These are phyloP conservation scores for Calocybe gangraenosa DNA, from an alignment of 768 basidiomycete species.

Conservation along the genomic window DNA sequence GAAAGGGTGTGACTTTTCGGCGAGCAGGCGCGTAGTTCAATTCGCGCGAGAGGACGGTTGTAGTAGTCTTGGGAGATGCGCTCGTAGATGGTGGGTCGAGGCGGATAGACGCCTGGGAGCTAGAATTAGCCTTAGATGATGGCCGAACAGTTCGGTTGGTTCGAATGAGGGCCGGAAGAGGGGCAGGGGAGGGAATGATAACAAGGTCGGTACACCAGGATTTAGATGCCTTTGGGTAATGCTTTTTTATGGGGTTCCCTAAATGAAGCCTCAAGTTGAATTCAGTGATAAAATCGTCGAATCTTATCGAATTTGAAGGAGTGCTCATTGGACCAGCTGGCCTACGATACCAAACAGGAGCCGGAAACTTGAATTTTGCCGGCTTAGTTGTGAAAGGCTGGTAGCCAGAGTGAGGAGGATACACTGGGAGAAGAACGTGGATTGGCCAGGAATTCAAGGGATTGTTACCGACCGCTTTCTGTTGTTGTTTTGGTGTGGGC, in stretches of 20 bases:
- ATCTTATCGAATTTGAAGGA: background rate
- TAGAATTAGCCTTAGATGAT: background rate
- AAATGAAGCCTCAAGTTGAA: constrained; percentile 1
- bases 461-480: constrained; percentile 14
- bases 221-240: background rate
- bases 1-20: background rate
- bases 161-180: constrained; percentile 1
- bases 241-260: background rate
- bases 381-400: background rate
- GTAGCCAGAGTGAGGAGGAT: background rate
- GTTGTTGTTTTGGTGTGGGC: constrained; percentile 24
- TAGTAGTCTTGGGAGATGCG: background rate
- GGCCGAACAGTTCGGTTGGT: background rate
- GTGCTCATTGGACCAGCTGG: background rate
- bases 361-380: background rate
- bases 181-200: background rate
- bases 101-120: background rate
- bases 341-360: background rate
- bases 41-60: background rate
- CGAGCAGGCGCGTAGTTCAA: background rate
- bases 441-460: background rate
- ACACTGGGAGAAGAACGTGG: background rate
- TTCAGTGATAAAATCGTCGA: background rate
- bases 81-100: background rate
- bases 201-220: background rate